phyloP scores from a whole-genome alignment of 2,329 filamentous ascomycete genomes.

The Chaetomium olivaceum region DNA sequence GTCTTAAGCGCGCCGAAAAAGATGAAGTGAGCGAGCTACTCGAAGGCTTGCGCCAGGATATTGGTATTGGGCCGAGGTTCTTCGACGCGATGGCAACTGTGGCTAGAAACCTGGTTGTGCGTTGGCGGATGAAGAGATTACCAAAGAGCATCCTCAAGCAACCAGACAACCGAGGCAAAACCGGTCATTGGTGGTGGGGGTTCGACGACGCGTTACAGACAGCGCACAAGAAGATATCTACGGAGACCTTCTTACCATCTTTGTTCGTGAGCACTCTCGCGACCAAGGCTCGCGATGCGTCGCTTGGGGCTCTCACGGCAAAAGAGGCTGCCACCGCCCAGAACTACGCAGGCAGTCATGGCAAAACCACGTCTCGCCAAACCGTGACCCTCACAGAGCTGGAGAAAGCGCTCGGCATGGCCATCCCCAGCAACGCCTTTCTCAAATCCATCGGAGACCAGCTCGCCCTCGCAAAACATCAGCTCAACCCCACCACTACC shows the following conservation, averaged over 20 bases:
- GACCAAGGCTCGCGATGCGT: background rate
- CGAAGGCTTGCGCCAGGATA: background rate
- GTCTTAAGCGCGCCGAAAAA: background rate
- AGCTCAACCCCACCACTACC: background rate
- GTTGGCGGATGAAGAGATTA: background rate
- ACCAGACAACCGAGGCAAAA: background rate
- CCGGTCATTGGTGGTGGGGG: constrained; percentile 12
- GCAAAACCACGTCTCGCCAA: too few relatives aligned
- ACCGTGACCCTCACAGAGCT: background rate
- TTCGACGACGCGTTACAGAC: constrained; percentile 10
- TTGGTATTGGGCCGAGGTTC: background rate
- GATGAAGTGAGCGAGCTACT: background rate
- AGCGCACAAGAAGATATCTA: background rate
- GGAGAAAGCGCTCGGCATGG: background rate
- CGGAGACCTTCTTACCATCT: background rate
- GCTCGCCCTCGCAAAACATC: background rate
- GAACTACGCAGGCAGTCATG: background rate
- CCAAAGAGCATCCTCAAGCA: background rate
- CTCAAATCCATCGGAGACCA: constrained; percentile 13
- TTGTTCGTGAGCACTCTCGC: constrained; percentile 4
- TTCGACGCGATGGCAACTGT: background rate
- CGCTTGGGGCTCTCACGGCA: background rate
- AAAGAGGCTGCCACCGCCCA: background rate
- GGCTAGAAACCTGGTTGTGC: constrained; percentile 5
- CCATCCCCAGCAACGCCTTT: constrained; percentile 1